Base-by-base conservation (phyloP, 2,329 filamentous ascomycete genomes). In the Aspergillus vadensis region DNA sequence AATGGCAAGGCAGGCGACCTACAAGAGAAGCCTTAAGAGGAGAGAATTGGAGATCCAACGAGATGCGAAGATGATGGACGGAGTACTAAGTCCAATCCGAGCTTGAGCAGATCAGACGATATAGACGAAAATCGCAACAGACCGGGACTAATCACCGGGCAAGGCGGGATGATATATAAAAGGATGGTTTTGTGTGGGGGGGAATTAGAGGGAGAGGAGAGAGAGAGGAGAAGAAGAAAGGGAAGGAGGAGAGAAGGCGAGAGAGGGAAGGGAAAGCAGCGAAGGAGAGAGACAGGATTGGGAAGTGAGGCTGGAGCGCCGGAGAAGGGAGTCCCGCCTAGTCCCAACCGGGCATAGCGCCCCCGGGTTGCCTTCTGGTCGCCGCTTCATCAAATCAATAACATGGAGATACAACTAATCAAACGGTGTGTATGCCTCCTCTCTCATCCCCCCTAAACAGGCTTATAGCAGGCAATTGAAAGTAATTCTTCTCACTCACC, bases 11-110 rank as follows among this genome's bases (percentile, higher is more conserved):
- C 63, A 75, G 74, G 75, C 75, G 68, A 78, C 75, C 75, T 77
- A 78, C 74, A 76, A 78, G 75, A 75, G 75, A 75, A 77, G 74
- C 76, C 75, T 70, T 68, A 64, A 60, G 63, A 66, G 56, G 63
- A 36, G 32, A 36, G 32, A 64, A 63, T 62, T 58, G 63, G 57
- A 50, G 55, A 21, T 55, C 59, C 44, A 60, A 61, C 59, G 52
- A 61, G 59, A 62, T 48, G 58, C 54, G 60, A 64, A 52, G 52
- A 30, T 19, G 39, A 64, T 50, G 55, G 59, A 58, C 65, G 48
- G 39, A 65, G 48, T 39, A 62, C 49, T 36, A 36, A 12, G 52
- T 62, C 62, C 61, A 63, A 63, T 62, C 63, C 62, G 61, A 58
- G 36, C 32, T 19, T 19, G 36, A 55, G 56, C 59, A 44, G 61